phyloP scores from a whole-genome alignment of 352 stramenopile species.

The Hyaloperonospora brassicae region DNA sequence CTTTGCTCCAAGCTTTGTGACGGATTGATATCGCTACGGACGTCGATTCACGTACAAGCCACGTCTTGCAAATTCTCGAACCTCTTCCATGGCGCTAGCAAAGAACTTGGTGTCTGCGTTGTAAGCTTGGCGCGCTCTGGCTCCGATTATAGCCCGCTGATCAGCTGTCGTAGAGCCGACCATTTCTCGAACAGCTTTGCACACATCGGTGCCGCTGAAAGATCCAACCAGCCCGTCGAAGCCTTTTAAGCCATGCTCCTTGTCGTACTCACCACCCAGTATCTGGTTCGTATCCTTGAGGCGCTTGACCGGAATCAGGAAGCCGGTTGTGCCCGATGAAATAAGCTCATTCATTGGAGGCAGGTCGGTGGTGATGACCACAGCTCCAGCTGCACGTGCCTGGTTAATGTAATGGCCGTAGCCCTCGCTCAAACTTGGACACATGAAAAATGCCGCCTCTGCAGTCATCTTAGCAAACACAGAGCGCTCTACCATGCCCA shows the following conservation, averaged over 20 bases:
- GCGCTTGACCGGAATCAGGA: constrained; percentile 10
- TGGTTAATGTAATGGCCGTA: constrained; percentile 73
- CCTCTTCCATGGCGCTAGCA: constrained; percentile 28
- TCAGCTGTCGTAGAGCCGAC: constrained; percentile 20
- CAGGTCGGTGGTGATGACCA: constrained; percentile 43
- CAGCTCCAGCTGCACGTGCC: constrained; percentile 33
- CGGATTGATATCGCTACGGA: too few relatives aligned
- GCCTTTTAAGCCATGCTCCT: constrained; percentile 18
- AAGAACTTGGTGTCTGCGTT: constrained; percentile 46
- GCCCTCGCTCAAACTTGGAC: constrained; percentile 45
- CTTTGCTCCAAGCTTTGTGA: too few relatives aligned
- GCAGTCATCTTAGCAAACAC: constrained; percentile 39
- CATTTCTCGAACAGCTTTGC: constrained; percentile 18
- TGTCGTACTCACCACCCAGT: constrained; percentile 18
- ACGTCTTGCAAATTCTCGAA: constrained; percentile 23
- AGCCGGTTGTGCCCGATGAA: constrained; percentile 8
- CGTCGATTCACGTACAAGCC: too few relatives aligned
- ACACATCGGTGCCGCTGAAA: constrained; percentile 13
- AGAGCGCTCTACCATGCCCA: constrained; percentile 15
- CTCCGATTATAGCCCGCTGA: constrained; percentile 25
- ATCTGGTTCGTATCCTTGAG: constrained; percentile 12
- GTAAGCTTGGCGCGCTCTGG: constrained; percentile 29
- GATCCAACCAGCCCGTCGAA: constrained; percentile 21
- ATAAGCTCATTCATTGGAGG: constrained; percentile 63
- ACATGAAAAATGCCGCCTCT: constrained; percentile 45